Conservation (phyloP, 176 grass and related monocot genomes). For the Phragmites australis region DNA sequence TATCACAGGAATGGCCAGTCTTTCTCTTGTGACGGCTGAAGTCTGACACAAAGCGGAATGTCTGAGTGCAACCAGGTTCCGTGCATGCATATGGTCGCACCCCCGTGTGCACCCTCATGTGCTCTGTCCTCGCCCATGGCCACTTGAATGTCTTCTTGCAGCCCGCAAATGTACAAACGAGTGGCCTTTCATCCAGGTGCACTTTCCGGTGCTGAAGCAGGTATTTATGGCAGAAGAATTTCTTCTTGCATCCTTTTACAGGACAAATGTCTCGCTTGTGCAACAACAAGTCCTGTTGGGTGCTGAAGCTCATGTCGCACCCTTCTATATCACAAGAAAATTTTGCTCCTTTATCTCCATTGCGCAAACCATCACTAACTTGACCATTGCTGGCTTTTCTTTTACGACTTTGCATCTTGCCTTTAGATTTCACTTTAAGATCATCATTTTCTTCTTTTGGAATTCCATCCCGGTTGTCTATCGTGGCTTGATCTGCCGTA, state of each 20-base stretch:
- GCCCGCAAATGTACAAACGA: slow-evolving; percentile 72
- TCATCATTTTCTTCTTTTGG: slow-evolving; percentile 32
- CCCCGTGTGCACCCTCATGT: slow-evolving; percentile 93
- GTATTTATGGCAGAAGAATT: slow-evolving; percentile 98
- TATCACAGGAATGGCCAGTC: slow-evolving; percentile 78
- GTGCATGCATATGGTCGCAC: slow-evolving; percentile 83
- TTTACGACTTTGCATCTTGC: slow-evolving; percentile 40
- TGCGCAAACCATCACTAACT: slow-evolving; percentile 15
- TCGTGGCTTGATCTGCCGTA: slow-evolving; percentile 26
- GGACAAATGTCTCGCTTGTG: slow-evolving; percentile 96
- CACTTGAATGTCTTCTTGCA: slow-evolving; percentile 98
- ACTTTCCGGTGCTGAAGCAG: slow-evolving; percentile 96
- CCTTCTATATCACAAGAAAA: slow-evolving; percentile 85
- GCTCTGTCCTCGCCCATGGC: slow-evolving; percentile 96
- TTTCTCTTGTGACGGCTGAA: slow-evolving; percentile 99
- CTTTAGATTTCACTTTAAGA: slow-evolving; percentile 48
- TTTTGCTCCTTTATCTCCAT: slow-evolving; percentile 46
- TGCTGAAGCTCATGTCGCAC: slow-evolving; percentile 87
- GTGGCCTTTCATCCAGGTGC: slow-evolving; percentile 90
- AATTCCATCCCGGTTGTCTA: slow-evolving; percentile 36
- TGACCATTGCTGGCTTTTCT: slow-evolving; percentile 54
- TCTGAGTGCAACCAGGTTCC: slow-evolving; percentile 82
- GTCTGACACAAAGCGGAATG: slow-evolving; percentile 95
- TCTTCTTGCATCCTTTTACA: slow-evolving; percentile 87
- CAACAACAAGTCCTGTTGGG: slow-evolving; percentile 71